phyloP scores from a whole-genome alignment of 768 basidiomycete species.

The Coprinellus aureogranulatus region DNA sequence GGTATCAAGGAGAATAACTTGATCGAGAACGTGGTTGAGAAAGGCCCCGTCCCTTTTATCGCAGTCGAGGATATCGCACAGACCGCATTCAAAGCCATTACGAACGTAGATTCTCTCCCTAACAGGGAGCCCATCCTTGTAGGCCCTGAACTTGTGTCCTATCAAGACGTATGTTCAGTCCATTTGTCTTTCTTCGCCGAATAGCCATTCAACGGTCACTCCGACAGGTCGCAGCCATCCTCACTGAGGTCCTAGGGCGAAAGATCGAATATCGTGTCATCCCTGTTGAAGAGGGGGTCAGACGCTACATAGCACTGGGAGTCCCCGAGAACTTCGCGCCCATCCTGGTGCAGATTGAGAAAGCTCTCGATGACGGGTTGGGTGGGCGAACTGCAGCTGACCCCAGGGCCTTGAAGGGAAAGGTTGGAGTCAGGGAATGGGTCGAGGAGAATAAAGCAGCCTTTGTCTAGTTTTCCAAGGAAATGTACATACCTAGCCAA shows the following conservation, averaged over 20 bases:
- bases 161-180: constrained; percentile 26
- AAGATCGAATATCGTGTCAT: too few species aligned
- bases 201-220: neutral
- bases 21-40: constrained; percentile 24
- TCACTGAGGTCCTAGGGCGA: too few species aligned
- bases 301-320: neutral
- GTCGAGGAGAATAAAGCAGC: too few species aligned
- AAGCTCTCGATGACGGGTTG: neutral
- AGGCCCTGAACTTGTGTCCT: constrained; percentile 30
- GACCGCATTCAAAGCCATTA: constrained; percentile 28
- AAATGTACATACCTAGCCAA: too few species aligned
- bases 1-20: constrained; percentile 22
- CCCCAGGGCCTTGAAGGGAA: neutral
- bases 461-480: too few species aligned
- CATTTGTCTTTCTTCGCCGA: neutral
- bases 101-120: constrained; percentile 20
- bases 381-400: neutral
- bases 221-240: too few species aligned
- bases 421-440: too few species aligned
- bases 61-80: constrained; percentile 31
- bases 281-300: too few species aligned
- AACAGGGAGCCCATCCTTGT: constrained; percentile 27
- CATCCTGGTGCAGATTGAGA: neutral
- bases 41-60: constrained; percentile 27
- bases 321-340: neutral